These are phyloP conservation scores for Zygosaccharomyces gambellarensis DNA, from an alignment of 805 yeast genomes.

Conservation along the genomic window DNA sequence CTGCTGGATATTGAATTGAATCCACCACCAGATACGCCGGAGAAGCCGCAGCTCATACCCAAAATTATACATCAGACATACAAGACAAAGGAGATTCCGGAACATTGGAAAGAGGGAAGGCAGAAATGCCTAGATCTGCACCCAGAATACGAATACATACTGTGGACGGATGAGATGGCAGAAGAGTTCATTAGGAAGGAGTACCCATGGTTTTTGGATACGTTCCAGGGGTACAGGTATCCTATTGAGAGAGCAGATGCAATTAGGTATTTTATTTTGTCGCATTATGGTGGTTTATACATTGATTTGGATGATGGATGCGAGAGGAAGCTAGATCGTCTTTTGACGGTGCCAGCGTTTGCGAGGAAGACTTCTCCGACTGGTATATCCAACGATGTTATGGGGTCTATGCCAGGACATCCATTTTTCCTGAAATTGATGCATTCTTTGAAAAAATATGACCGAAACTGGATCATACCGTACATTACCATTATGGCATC, in stretches of 20 bases:
- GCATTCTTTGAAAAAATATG: slow-evolving; percentile 55
- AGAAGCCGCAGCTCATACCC: slow-evolving; percentile 62
- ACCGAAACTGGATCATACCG: slow-evolving; percentile 77
- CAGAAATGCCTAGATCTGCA: slow-evolving; percentile 70
- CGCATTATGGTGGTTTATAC: slow-evolving; percentile 84
- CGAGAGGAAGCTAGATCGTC: slow-evolving; percentile 69
- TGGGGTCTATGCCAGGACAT: slow-evolving; percentile 84
- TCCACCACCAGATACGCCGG: slow-evolving; percentile 41
- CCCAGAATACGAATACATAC: slow-evolving; percentile 79
- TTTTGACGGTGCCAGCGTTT: slow-evolving; percentile 77
- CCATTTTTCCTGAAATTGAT: slow-evolving; percentile 75
- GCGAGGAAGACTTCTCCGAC: slow-evolving; percentile 85
- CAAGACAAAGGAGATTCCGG: slow-evolving; percentile 73
- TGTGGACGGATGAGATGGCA: slow-evolving; percentile 88
- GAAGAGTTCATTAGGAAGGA: slow-evolving; percentile 70
- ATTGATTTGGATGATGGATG: slow-evolving; percentile 91
- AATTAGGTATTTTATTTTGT: slow-evolving; percentile 77
- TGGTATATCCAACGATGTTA: slow-evolving; percentile 87
- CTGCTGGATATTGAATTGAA: slow-evolving; percentile 58
- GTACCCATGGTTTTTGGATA: slow-evolving; percentile 79
- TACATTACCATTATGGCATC: slow-evolving; percentile 89
- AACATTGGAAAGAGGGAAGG: slow-evolving; percentile 74
- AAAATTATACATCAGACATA: slow-evolving; percentile 92
- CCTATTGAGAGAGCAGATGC: slow-evolving; percentile 90
- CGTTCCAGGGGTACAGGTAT: slow-evolving; percentile 72